A percentile compares a stretch with the other conserved stretches of the same genome.
Conservation (phyloP, 164 flowering plant species). For the Cinnamomum chago region DNA sequence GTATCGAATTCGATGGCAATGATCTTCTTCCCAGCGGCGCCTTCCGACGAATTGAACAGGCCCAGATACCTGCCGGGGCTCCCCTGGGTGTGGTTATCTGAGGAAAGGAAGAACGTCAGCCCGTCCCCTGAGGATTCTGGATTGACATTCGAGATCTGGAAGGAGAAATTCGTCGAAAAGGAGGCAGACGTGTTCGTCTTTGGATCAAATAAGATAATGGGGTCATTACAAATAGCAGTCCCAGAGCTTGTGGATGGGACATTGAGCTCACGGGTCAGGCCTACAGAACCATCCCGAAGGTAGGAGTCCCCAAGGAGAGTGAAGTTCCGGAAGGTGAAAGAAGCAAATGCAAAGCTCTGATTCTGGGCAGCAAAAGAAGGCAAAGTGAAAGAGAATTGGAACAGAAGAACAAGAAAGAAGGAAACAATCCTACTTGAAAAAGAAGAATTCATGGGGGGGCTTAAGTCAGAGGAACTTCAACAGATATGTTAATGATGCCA, state of each 20-base stretch:
- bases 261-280: slow-evolving; percentile 61
- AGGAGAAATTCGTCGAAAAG: slow-evolving; percentile 67
- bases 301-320: slow-evolving; percentile 88
- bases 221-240: slow-evolving; percentile 49
- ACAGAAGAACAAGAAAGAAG: slow-evolving; percentile 17
- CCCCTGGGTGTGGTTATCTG: slow-evolving; percentile 53
- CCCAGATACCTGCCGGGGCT: slow-evolving; percentile 77
- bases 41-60: slow-evolving; percentile 63
- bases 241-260: slow-evolving; percentile 88
- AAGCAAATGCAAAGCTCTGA: slow-evolving; percentile 43
- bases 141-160: slow-evolving; percentile 50
- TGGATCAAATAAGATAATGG: slow-evolving; percentile 53
- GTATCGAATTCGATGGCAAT: slow-evolving; percentile 88
- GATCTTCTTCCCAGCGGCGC: slow-evolving; percentile 45
- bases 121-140: slow-evolving; percentile 77
- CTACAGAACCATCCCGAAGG: slow-evolving; percentile 69
- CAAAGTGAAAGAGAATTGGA: neutral
- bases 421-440: slow-evolving; percentile 33
- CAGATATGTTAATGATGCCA: neutral
- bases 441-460: slow-evolving; percentile 9
- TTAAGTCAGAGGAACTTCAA: neutral
- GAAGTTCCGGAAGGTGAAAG: slow-evolving; percentile 59
- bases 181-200: slow-evolving; percentile 60
- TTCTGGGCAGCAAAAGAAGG: slow-evolving; percentile 15
- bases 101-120: slow-evolving; percentile 65